Conservation (phyloP, 306 rosid genomes). For the Carpinus viminea region DNA sequence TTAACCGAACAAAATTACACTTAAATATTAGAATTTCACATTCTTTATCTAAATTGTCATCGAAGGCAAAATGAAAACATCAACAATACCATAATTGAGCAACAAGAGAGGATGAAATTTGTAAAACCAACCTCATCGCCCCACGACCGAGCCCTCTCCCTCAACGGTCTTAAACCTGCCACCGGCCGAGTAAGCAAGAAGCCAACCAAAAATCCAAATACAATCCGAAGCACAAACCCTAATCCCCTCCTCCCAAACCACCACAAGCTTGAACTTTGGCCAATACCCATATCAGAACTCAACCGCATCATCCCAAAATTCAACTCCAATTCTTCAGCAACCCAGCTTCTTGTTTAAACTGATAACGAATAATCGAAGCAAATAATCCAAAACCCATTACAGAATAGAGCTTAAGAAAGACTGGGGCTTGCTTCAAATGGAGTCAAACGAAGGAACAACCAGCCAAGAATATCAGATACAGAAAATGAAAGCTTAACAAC, state of each 20-base stretch:
- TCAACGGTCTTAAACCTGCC: conserved; percentile 76
- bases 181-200: conserved; percentile 57
- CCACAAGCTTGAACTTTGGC: conserved; percentile 38
- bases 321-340: conserved; percentile 42
- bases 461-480: conserved; percentile 50
- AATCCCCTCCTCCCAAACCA: conserved; percentile 34
- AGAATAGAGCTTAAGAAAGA: conserved; percentile 40
- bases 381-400: conserved; percentile 47
- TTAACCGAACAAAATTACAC: background rate
- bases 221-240: conserved; percentile 36
- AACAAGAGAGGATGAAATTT: conserved; percentile 8
- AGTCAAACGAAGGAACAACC: conserved; percentile 60
- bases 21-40: background rate
- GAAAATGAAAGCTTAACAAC: conserved; percentile 87
- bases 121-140: conserved; percentile 81
- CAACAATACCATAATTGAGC: conserved; percentile 2
- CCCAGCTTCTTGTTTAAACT: conserved; percentile 30
- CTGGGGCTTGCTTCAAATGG: conserved; percentile 71
- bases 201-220: conserved; percentile 45
- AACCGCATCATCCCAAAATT: conserved; percentile 38
- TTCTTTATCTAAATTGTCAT: background rate
- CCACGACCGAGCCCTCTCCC: conserved; percentile 90
- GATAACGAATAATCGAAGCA: conserved; percentile 33
- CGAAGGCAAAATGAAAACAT: conserved; percentile 1
- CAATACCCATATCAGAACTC: conserved; percentile 50